Percentiles rank a stretch among this genome's conserved stretches.
Conservation (phyloP, 805 yeast genomes). For the Kodamaea kakaduensis region DNA sequence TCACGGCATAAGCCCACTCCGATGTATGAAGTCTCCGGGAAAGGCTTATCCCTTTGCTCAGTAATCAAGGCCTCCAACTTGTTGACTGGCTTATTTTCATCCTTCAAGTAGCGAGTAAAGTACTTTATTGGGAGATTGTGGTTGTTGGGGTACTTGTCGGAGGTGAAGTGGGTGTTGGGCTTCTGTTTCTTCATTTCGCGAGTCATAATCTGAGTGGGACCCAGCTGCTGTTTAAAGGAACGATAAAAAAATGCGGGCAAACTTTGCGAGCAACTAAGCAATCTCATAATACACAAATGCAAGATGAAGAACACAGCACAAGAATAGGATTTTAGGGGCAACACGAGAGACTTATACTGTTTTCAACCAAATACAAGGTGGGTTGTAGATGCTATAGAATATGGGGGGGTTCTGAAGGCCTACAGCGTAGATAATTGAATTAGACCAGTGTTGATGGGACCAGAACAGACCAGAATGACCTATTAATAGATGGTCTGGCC, state of each 20-base stretch:
- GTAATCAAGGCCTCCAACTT: slow-evolving; percentile 13
- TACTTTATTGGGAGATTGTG: slow-evolving; percentile 6
- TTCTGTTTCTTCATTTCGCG: background rate
- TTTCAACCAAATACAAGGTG: too few relatives aligned
- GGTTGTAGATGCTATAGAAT: too few relatives aligned
- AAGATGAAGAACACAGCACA: too few relatives aligned
- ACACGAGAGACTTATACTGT: too few relatives aligned
- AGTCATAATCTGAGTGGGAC: background rate
- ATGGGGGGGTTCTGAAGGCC: too few relatives aligned
- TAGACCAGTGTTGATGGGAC: too few relatives aligned
- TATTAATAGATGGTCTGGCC: too few relatives aligned
- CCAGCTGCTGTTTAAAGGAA: background rate
- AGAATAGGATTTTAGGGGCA: too few relatives aligned
- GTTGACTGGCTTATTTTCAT: slow-evolving; percentile 28
- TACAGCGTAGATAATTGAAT: too few relatives aligned
- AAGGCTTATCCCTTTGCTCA: slow-evolving; percentile 7
- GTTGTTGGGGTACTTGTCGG: slow-evolving; percentile 7
- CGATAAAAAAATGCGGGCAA: background rate
- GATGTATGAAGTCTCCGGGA: background rate
- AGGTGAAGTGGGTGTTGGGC: slow-evolving; percentile 1
- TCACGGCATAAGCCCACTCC: slow-evolving; percentile 43
- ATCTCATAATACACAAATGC: background rate
- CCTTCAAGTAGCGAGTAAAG: slow-evolving; percentile 22
- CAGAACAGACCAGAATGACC: too few relatives aligned
- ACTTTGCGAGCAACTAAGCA: background rate